Evolutionary conservation across 129 eudicot species (phyloP).

Genomic region (Glebionis coronaria): DNA sequence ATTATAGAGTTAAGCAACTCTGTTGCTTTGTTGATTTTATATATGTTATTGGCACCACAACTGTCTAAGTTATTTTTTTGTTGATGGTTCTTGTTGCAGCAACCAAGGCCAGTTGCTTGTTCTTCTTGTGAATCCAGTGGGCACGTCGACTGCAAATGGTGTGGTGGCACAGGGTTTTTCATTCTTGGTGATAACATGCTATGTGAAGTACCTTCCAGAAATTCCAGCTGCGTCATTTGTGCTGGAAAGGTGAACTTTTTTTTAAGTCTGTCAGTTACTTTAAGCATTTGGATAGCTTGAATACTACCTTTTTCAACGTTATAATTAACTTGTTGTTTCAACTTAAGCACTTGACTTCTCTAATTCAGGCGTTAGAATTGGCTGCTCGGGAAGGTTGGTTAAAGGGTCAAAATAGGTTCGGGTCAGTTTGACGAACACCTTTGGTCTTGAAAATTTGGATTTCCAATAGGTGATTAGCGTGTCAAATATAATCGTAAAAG

Average conservation of each 20-base stretch:
- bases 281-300: too few species aligned
- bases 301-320: too few species aligned
- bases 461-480: too few species aligned
- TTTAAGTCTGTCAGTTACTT: background rate
- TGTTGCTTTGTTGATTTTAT: slow-evolving; percentile 4
- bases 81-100: slow-evolving; percentile 46
- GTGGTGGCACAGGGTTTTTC: slow-evolving; percentile 90
- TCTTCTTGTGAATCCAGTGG: slow-evolving; percentile 70
- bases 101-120: slow-evolving; percentile 80
- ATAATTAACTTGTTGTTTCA: too few species aligned
- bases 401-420: background rate
- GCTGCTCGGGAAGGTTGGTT: background rate
- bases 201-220: slow-evolving; percentile 90
- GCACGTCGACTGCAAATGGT: slow-evolving; percentile 92
- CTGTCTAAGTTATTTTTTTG: slow-evolving; percentile 18
- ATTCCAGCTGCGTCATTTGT: slow-evolving; percentile 83
- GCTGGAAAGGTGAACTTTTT: slow-evolving; percentile 72
- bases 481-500: too few species aligned
- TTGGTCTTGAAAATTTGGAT: background rate
- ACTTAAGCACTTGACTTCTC: too few species aligned
- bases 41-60: slow-evolving; percentile 1
- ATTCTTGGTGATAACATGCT: slow-evolving; percentile 93
- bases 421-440: background rate
- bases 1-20: background rate
- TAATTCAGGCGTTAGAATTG: too few species aligned